Conservation (phyloP, 768 basidiomycete genomes). For the Boletus rubroflammeus region DNA sequence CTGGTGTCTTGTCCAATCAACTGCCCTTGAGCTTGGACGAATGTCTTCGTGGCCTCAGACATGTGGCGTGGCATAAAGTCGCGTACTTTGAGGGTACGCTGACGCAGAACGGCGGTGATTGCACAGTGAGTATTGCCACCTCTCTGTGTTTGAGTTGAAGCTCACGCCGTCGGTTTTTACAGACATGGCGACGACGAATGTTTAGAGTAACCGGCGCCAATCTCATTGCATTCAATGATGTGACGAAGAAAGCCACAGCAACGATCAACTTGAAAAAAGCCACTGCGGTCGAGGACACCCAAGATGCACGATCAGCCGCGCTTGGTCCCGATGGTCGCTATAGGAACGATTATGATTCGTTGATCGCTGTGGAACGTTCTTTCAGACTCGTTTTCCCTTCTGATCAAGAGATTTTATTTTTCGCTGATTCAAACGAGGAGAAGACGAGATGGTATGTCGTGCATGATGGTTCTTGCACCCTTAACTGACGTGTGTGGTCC, state of each 20-base stretch:
- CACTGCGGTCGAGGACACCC: constrained; percentile 70
- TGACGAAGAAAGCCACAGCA: constrained; percentile 84
- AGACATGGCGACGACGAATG: constrained; percentile 83
- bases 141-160: not conserved
- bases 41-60: constrained; percentile 80
- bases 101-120: constrained; percentile 93
- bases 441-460: constrained; percentile 75
- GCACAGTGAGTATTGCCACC: constrained; percentile 54
- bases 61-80: constrained; percentile 91
- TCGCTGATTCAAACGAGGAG: constrained; percentile 86
- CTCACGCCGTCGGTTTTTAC: not conserved
- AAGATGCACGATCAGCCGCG: constrained; percentile 48
- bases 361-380: constrained; percentile 73
- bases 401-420: constrained; percentile 82
- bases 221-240: constrained; percentile 87
- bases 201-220: constrained; percentile 83
- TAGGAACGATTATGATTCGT: constrained; percentile 56
- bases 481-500: constrained; percentile 5
- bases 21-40: constrained; percentile 93
- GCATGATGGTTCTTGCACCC: not conserved
- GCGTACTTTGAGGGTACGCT: constrained; percentile 91
- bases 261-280: constrained; percentile 92
- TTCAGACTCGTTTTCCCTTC: constrained; percentile 81
- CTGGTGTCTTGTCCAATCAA: constrained; percentile 72
- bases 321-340: constrained; percentile 44